Evolutionary conservation across 1,284 basidiomycete genomes (phyloP).

Genomic region (Ceratobasidium sp.): DNA sequence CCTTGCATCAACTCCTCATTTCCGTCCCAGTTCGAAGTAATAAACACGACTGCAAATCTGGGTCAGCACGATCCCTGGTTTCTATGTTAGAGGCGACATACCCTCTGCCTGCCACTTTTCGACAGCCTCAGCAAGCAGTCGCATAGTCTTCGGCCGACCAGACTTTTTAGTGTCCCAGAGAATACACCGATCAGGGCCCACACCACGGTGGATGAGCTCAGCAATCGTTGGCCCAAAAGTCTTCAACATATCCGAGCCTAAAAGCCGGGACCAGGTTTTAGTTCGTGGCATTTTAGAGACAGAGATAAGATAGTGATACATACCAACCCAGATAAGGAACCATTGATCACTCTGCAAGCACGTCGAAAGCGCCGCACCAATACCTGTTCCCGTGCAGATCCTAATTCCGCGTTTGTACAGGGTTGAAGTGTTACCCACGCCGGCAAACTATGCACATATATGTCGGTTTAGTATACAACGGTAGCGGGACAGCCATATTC

Average conservation of each 20-base stretch:
- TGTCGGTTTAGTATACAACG: too few species aligned
- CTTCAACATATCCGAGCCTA: slow-evolving; percentile 58
- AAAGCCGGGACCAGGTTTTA: slow-evolving; percentile 66
- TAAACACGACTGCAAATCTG: slow-evolving; percentile 74
- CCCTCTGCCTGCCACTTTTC: slow-evolving; percentile 78
- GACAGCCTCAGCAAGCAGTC: slow-evolving; percentile 76
- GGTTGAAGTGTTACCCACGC: slow-evolving; percentile 81
- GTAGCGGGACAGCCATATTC: slow-evolving; percentile 29
- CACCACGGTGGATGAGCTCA: slow-evolving; percentile 73
- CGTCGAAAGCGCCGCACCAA: slow-evolving; percentile 80
- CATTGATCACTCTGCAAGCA: slow-evolving; percentile 57
- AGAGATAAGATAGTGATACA: background rate
- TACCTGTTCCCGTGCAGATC: slow-evolving; percentile 82
- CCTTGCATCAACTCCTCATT: slow-evolving; percentile 82
- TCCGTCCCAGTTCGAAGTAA: slow-evolving; percentile 80
- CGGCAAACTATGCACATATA: slow-evolving; percentile 69
- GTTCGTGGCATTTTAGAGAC: background rate
- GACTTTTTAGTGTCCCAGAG: slow-evolving; percentile 80
- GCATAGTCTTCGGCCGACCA: slow-evolving; percentile 82
- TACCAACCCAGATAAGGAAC: slow-evolving; percentile 80
- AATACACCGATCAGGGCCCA: slow-evolving; percentile 73
- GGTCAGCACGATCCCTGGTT: background rate
- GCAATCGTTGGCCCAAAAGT: slow-evolving; percentile 82
- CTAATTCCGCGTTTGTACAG: slow-evolving; percentile 81
- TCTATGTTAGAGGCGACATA: slow-evolving; percentile 57